Conservation (phyloP, 2,329 filamentous ascomycete genomes). For the Aureobasidium sp. region DNA sequence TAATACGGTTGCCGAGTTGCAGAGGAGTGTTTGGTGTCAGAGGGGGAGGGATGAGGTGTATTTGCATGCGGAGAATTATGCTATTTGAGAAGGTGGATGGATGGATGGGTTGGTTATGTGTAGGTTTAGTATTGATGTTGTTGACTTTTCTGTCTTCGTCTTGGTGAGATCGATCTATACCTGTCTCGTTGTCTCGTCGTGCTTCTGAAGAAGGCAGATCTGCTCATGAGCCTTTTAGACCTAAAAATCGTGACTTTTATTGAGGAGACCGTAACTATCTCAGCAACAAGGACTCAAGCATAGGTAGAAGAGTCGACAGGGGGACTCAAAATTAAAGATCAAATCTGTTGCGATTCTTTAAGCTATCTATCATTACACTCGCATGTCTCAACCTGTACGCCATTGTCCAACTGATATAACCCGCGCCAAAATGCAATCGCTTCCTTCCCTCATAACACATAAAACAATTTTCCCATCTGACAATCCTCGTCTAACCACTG, state of each 20-base stretch:
- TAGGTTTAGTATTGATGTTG: neutral
- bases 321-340: neutral
- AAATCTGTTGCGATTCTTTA: neutral
- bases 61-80: conserved; percentile 92
- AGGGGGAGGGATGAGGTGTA: conserved; percentile 70
- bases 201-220: too few relatives aligned
- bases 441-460: conserved; percentile 11
- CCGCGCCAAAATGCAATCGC: neutral
- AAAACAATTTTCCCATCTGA: neutral
- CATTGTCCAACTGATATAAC: neutral
- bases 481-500: conserved; percentile 60
- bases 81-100: conserved; percentile 40
- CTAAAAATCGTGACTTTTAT: too few relatives aligned
- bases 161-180: too few relatives aligned
- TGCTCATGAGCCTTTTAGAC: too few relatives aligned
- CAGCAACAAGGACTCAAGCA: too few relatives aligned
- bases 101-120: neutral
- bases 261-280: too few relatives aligned
- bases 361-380: conserved; percentile 15
- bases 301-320: too few relatives aligned
- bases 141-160: neutral
- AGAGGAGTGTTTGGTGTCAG: conserved; percentile 70
- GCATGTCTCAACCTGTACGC: neutral
- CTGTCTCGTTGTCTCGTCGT: too few relatives aligned
- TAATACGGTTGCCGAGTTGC: conserved; percentile 74